Evolutionary conservation across 768 basidiomycete species (phyloP).

Genomic region (Phylloporus scabripes): DNA sequence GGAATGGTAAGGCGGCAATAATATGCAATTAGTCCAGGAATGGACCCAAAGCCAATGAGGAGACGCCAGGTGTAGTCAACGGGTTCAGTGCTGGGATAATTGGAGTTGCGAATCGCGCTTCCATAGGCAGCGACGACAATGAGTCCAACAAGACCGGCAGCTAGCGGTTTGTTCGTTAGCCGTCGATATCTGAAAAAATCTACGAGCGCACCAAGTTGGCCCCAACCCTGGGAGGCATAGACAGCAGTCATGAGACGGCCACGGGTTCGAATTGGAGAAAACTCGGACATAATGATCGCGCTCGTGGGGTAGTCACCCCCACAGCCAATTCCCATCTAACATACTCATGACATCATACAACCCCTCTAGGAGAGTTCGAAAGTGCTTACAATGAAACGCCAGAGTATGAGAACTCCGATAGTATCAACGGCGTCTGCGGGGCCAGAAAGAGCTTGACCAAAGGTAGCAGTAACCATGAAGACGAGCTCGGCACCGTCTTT

Average conservation of each 20-base stretch:
- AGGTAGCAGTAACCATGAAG: conserved; percentile 72
- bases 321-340: conserved; percentile 71
- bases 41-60: conserved; percentile 78
- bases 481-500: conserved; percentile 52
- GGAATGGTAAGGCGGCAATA: conserved; percentile 91
- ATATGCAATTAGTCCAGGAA: conserved; percentile 72
- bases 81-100: conserved; percentile 35
- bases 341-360: neutral
- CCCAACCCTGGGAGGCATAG: conserved; percentile 86
- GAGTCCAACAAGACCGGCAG: conserved; percentile 61
- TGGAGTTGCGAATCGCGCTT: conserved; percentile 40
- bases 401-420: conserved; percentile 68
- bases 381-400: conserved; percentile 64
- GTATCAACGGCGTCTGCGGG: conserved; percentile 55
- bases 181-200: neutral
- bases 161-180: conserved; percentile 26
- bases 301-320: conserved; percentile 83
- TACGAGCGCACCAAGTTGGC: conserved; percentile 58
- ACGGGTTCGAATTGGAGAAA: conserved; percentile 67
- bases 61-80: conserved; percentile 83
- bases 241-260: conserved; percentile 88
- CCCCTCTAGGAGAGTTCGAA: neutral
- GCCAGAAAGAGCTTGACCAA: conserved; percentile 73
- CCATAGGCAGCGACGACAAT: conserved; percentile 64
- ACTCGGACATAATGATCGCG: conserved; percentile 87